Conservation (phyloP, 83 land plant species). For the Thuja plicata region DNA sequence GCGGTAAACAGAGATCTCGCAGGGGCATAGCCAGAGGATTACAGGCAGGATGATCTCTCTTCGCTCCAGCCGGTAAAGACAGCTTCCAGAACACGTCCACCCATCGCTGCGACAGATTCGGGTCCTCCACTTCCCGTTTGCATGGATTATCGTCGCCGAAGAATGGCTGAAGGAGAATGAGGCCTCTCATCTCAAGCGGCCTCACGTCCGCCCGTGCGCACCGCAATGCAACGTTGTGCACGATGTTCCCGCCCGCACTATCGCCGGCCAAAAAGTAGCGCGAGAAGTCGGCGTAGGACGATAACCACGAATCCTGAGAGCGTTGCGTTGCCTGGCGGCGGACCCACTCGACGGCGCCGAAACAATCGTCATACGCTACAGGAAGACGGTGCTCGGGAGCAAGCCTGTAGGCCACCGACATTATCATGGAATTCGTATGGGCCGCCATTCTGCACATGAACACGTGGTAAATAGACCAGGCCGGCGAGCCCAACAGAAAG, state of each 20-base stretch:
- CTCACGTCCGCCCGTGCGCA: constrained; percentile 11
- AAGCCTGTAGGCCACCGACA: constrained; percentile 21
- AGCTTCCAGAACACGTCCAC: constrained; percentile 39
- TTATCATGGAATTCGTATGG: background rate
- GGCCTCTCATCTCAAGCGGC: constrained; percentile 28
- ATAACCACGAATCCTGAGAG: constrained; percentile 13
- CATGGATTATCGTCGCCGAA: constrained; percentile 48
- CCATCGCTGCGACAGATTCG: constrained; percentile 21
- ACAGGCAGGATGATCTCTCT: constrained; percentile 43
- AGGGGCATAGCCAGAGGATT: constrained; percentile 17
- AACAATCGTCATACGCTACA: constrained; percentile 39
- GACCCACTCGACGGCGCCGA: constrained; percentile 37
- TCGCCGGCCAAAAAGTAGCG: constrained; percentile 44
- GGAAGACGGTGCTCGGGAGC: constrained; percentile 44
- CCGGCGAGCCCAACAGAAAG: constrained; percentile 27
- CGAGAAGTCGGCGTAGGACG: constrained; percentile 35
- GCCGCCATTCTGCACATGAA: constrained; percentile 7
- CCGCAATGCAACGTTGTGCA: constrained; percentile 32
- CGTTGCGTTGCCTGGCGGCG: background rate
- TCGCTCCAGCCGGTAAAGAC: constrained; percentile 21
- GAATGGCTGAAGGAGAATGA: constrained; percentile 57
- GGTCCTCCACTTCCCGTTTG: constrained; percentile 37
- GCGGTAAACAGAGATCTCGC: constrained; percentile 6
- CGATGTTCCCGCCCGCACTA: constrained; percentile 66
- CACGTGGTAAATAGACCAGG: constrained; percentile 14